phyloP scores from a whole-genome alignment of 495 filamentous ascomycete genomes.

The Penicillium cinerascens region DNA sequence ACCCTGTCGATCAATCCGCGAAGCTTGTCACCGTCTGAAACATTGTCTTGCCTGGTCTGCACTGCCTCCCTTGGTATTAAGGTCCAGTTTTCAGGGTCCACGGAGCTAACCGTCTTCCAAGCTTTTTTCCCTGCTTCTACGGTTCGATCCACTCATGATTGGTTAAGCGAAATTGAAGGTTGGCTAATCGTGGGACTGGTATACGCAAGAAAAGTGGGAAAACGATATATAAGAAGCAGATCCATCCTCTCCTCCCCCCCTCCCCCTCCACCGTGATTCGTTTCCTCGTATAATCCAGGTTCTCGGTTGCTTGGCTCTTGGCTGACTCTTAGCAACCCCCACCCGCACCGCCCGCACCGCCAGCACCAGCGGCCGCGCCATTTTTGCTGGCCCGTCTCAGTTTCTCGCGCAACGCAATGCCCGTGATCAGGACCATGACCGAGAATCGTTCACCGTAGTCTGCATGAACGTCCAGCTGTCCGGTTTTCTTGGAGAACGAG shows the following conservation, averaged over 20 bases:
- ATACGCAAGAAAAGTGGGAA: conserved; percentile 1
- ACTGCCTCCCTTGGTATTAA: conserved; percentile 12
- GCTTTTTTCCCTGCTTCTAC: neutral
- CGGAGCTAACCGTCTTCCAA: neutral
- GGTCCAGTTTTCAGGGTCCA: neutral
- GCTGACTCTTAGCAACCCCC: neutral
- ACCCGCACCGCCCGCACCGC: conserved; percentile 7
- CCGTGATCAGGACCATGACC: conserved; percentile 21
- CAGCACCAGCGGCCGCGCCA: conserved; percentile 2
- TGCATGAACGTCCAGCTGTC: conserved; percentile 21
- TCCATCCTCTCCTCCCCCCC: neutral
- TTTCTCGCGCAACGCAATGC: conserved; percentile 21
- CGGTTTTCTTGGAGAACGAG: conserved; percentile 8
- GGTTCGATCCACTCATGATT: neutral
- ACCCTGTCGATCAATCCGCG: conserved; percentile 32
- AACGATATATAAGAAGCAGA: neutral
- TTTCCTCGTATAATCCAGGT: conserved; percentile 1
- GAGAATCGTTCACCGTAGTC: conserved; percentile 15
- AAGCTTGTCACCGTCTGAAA: conserved; percentile 24
- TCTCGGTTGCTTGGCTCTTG: neutral
- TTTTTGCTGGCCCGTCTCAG: conserved; percentile 1
- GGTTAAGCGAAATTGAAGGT: neutral
- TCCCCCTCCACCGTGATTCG: neutral
- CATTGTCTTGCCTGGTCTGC: conserved; percentile 17
- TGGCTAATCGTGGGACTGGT: conserved; percentile 8